Base-by-base conservation (phyloP, 2,329 filamentous ascomycete genomes). In the Ophiostoma sp. region DNA sequence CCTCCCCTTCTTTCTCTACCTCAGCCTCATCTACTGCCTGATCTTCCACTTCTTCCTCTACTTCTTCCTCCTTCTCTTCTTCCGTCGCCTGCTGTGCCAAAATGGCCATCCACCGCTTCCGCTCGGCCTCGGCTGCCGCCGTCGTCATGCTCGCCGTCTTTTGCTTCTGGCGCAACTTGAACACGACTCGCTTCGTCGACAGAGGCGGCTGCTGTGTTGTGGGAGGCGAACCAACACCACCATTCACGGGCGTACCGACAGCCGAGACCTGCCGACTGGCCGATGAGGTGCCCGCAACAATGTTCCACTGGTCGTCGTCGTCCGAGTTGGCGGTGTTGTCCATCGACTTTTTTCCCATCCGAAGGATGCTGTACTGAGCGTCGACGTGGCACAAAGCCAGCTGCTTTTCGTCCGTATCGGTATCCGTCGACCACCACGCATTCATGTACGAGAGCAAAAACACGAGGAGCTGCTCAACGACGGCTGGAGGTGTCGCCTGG, bases 71-170 rank as follows among this genome's bases (percentile, higher is more conserved):
- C 50, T 66, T 9, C 22, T 45, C 61, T 15, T 66, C 61, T 8
- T 73, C 70, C 6, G 69, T 64, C 15, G 64, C 70, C 55, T 74
- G 73, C 7, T 69, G 55, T 1, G 73, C 73, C 36, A 74, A 28
- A 25, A 74, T 74, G 33, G 22, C 70, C 73, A 74, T 39, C 55
- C 73, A 70, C 4, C 66, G 64, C 25, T 52, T 52, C n/a, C 73
- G 70, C 28, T 64, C 57, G 0, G 73, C 70, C 48, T 57, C 64
- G 19, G 63, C 28, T 8, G 70, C 42, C 2, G 63, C 19, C 1
- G 69, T 25, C 39, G 36, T 28, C 59, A 63, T 15, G 12, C 19
- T 25, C 4, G 71, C 50, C 25, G 68, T 73, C 48, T 42, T 36
- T 22, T 36, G 48, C 50, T 73, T 73, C 36, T 33, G 50, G 48